Base-by-base conservation (phyloP, 148 eudicot genomes). In the Chenopodium formosanum region DNA sequence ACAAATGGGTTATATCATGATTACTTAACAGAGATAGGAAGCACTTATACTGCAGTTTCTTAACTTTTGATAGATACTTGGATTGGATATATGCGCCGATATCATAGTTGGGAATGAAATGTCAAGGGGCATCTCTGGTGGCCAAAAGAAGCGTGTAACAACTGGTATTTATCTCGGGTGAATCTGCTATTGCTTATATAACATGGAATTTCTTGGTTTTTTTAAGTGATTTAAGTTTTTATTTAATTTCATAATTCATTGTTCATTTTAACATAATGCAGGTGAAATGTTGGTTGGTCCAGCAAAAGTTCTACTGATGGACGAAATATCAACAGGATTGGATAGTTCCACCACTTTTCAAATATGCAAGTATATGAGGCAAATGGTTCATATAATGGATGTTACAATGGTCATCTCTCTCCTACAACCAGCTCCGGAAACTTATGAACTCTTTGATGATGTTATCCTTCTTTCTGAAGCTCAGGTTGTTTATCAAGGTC, bases 281-380 rank as follows among this genome's bases (percentile, higher is more conserved):
- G 97, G 97, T 17, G 97, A 94, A 83, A 94, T 94, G 95, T 78
- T 94, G 82, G 94, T 89, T 32, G 97, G 97, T 9, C 95, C 97
- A 27, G 94, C 92, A 29, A 92, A 85, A 81, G 94, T 84, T 23
- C 66, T 92, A 19, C 78, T 87, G 47, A 94, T 94, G 97, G 97
- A 94, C 73, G 95, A 91, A 76, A 92, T 94, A 76, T 94, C 97
- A 16, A 91, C 92, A 23, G 97, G 97, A 2, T 85, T 94, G 77
- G 97, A 94, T 68, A 91, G 92, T 74, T 94, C 97, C 32, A 94
- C 97, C 37, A 92, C 97, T 31, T 94, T 84, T 79, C 90, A 88
- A 72, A 94, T 92, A 69, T 83, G 91, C 87, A 90, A 92, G 79
- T 88, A 84, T 72, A 81, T 92, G 86, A 91, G 89, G 78, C 91